Evolutionary conservation across 2,329 filamentous ascomycete genomes (phyloP).

Genomic region (Aspergillus jensenii): DNA sequence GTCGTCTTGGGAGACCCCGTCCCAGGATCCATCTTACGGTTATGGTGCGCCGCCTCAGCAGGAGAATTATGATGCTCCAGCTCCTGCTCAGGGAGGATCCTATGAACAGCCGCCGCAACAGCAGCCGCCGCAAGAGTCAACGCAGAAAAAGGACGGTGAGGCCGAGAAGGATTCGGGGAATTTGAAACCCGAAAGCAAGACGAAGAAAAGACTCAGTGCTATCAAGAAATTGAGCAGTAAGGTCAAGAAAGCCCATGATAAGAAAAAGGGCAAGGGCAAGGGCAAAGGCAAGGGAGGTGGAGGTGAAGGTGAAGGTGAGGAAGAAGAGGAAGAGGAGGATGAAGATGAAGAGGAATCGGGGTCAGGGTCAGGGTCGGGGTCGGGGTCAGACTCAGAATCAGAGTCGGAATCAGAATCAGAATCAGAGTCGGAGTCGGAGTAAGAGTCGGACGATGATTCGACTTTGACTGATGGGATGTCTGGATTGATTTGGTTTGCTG

Average conservation of each 20-base stretch:
- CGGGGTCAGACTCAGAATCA: no score
- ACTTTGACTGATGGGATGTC: neutral
- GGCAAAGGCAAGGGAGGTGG: constrained; percentile 30
- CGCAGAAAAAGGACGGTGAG: constrained; percentile 1
- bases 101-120: constrained; percentile 20
- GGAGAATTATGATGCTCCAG: constrained; percentile 3
- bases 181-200: constrained; percentile 20
- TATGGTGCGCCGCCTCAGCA: constrained; percentile 4
- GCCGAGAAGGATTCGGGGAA: constrained; percentile 26
- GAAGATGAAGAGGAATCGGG: no score
- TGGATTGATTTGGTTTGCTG: no score
- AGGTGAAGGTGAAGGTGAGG: no score
- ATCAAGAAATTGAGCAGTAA: constrained; percentile 33
- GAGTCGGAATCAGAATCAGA: no score
- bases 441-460: constrained; percentile 25
- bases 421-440: neutral
- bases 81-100: constrained; percentile 2
- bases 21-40: constrained; percentile 18
- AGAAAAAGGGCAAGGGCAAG: constrained; percentile 27
- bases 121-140: constrained; percentile 16
- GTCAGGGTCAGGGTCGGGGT: no score
- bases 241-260: constrained; percentile 46
- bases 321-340: no score
- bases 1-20: constrained; percentile 41
- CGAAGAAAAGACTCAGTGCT: constrained; percentile 19